Evolutionary conservation across 2,329 filamentous ascomycete genomes (phyloP).

Genomic region (Paramyrothecium sp.): DNA sequence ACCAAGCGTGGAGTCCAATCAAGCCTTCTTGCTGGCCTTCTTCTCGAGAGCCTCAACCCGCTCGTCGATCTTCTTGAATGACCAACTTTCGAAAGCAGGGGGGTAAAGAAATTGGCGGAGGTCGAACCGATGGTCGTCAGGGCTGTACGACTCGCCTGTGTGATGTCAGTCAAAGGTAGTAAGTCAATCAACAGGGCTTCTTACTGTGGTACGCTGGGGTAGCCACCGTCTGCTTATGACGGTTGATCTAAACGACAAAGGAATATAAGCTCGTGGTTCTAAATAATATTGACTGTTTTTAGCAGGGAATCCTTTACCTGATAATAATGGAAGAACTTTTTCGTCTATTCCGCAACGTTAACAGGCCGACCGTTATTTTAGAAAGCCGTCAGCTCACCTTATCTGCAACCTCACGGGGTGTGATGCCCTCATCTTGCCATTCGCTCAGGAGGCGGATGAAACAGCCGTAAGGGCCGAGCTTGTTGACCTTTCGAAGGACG

Average conservation of each 20-base stretch:
- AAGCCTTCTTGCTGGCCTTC: conserved; percentile 3
- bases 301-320: neutral
- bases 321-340: too few relatives aligned
- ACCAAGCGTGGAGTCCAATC: too few relatives aligned
- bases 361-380: conserved; percentile 40
- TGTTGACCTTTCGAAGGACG: conserved; percentile 34
- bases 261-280: neutral
- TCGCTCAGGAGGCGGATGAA: conserved; percentile 36
- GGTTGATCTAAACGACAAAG: conserved; percentile 43
- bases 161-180: neutral
- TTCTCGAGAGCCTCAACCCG: conserved; percentile 31
- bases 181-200: neutral
- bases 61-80: conserved; percentile 38
- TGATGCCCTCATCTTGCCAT: conserved; percentile 31
- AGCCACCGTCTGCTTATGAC: conserved; percentile 63
- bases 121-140: conserved; percentile 38
- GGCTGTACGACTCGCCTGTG: conserved; percentile 24
- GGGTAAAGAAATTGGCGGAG: conserved; percentile 39
- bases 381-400: conserved; percentile 39
- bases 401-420: conserved; percentile 35
- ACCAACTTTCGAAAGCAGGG: conserved; percentile 24
- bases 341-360: neutral
- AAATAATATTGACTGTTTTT: neutral
- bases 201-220: conserved; percentile 53
- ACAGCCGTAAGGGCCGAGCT: conserved; percentile 37